These are phyloP conservation scores for Dovyalis caffra DNA, from an alignment of 345 rosid genomes.

Conservation along the genomic window DNA sequence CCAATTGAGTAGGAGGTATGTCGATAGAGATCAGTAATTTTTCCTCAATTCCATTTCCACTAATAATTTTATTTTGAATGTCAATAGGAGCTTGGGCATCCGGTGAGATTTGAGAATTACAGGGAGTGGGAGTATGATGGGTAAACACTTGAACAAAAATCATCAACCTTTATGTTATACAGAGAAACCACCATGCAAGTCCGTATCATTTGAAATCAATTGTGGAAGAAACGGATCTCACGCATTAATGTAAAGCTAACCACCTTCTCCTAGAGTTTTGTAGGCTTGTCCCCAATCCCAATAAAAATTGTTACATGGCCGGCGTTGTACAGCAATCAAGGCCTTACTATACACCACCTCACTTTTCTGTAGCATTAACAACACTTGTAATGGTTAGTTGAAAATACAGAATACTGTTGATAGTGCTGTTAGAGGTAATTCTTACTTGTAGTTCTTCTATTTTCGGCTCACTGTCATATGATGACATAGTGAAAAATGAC, in stretches of 20 bases:
- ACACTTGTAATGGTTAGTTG: slow-evolving; percentile 12
- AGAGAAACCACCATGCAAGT: slow-evolving; percentile 13
- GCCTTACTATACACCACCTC: slow-evolving; percentile 6
- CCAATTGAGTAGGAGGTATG: slow-evolving; percentile 47
- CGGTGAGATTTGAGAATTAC: slow-evolving; percentile 45
- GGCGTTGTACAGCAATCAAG: slow-evolving; percentile 35
- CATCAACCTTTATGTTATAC: slow-evolving; percentile 10
- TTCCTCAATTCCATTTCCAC: not conserved
- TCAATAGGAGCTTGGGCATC: slow-evolving; percentile 59
- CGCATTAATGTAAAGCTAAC: slow-evolving; percentile 16
- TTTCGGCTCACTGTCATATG: not conserved
- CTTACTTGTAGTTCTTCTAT: not conserved
- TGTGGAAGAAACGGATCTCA: slow-evolving; percentile 17
- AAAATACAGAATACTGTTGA: not conserved
- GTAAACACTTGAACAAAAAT: slow-evolving; percentile 12
- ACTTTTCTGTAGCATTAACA: not conserved
- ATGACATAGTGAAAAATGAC: not conserved
- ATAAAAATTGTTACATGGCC: slow-evolving; percentile 23
- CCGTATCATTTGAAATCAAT: slow-evolving; percentile 18
- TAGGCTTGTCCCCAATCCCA: slow-evolving; percentile 4
- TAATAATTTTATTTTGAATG: slow-evolving; percentile 6
- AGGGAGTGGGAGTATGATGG: slow-evolving; percentile 4
- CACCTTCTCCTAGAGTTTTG: slow-evolving; percentile 11
- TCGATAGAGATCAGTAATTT: not conserved
- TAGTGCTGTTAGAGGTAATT: not conserved